These are phyloP conservation scores for Tetracentron sinense DNA, from an alignment of 164 flowering plant genomes.

Conservation along the genomic window DNA sequence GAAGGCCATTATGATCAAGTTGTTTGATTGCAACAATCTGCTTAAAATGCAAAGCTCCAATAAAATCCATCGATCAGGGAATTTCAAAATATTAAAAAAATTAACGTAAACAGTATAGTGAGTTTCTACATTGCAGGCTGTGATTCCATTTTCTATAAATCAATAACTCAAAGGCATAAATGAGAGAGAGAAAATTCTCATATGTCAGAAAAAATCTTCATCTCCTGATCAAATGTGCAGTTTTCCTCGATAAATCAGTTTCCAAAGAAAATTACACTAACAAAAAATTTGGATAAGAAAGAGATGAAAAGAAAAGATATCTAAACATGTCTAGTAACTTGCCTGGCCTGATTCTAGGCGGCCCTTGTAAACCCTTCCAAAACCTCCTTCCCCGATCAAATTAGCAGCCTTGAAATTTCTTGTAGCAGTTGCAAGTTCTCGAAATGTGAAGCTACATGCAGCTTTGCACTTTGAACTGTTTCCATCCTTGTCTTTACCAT, in stretches of 20 bases:
- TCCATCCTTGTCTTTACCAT: constrained; percentile 7
- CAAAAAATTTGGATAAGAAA: not conserved
- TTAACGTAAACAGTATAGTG: not conserved
- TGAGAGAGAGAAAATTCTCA: no score
- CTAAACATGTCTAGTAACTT: constrained; percentile 13
- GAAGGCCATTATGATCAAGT: constrained; percentile 56
- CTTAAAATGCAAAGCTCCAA: not conserved
- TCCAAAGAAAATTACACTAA: no score
- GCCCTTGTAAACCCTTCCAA: constrained; percentile 72
- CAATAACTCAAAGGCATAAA: no score
- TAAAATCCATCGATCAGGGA: not conserved
- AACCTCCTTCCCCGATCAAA: constrained; percentile 75
- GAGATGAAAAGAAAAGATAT: not conserved
- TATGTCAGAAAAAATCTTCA: no score
- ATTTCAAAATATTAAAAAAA: not conserved
- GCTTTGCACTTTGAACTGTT: constrained; percentile 8
- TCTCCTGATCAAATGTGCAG: not conserved
- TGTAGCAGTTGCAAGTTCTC: constrained; percentile 56
- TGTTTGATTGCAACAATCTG: constrained; percentile 69
- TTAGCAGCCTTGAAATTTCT: constrained; percentile 41
- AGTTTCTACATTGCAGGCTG: not conserved
- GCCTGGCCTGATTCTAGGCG: constrained; percentile 51
- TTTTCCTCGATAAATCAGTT: not conserved
- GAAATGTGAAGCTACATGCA: constrained; percentile 52
- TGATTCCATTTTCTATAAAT: not conserved